Percentiles rank a stretch among this genome's conserved stretches.
Evolutionary conservation across 2,329 filamentous ascomycete genomes (phyloP).

Genomic region (Domatiomyces globalis): DNA sequence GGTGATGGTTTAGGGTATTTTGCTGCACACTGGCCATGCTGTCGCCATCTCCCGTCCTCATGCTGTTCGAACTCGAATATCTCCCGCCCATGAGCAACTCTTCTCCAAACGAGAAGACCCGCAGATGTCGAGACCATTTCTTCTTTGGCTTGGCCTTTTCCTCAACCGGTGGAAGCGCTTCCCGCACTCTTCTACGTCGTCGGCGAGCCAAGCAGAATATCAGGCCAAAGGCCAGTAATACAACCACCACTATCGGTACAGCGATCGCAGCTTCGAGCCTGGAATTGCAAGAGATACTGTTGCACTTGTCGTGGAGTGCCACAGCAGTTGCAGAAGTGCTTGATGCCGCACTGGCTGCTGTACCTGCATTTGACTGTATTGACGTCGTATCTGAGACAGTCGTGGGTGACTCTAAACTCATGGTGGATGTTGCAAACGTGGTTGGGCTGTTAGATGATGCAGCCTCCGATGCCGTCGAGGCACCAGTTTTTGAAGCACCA

Average conservation of each 20-base stretch:
- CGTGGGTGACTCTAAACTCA: conserved; percentile 2
- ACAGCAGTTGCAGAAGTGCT: conserved; percentile 7
- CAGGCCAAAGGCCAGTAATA: conserved; percentile 8
- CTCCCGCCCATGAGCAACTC: conserved; percentile 18
- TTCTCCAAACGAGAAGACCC: conserved; percentile 17
- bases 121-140: conserved; percentile 17
- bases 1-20: background rate
- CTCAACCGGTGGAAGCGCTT: conserved; percentile 6
- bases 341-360: conserved; percentile 9
- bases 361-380: background rate
- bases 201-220: conserved; percentile 13
- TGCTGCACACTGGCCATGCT: conserved; percentile 4
- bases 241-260: conserved; percentile 14
- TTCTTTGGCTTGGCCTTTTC: conserved; percentile 11
- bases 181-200: conserved; percentile 9
- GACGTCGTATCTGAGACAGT: background rate
- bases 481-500: background rate
- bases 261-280: conserved; percentile 16
- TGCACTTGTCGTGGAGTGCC: conserved; percentile 10
- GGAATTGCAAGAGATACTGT: conserved; percentile 14
- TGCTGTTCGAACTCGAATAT: conserved; percentile 17
- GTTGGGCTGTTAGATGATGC: background rate
- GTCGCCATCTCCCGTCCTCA: conserved; percentile 13
- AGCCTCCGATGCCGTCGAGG: background rate
- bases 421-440: conserved; percentile 1